Evolutionary conservation across 495 filamentous ascomycete species (phyloP).

Genomic region (Patellaria atrata): DNA sequence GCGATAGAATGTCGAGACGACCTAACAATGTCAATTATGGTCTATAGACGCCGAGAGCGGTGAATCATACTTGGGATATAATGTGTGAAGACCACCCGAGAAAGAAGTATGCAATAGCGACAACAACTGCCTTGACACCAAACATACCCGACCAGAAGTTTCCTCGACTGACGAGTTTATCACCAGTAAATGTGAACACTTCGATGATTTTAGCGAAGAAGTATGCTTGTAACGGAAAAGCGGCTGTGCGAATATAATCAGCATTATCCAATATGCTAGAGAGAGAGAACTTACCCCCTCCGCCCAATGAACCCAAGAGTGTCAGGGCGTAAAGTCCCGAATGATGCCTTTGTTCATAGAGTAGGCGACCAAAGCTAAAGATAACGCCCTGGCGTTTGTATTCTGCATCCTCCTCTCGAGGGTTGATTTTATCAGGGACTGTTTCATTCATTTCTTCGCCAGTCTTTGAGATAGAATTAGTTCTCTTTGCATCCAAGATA

Average conservation of each 20-base stretch:
- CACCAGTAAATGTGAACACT: slow-evolving; percentile 14
- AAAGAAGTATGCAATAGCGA: slow-evolving; percentile 15
- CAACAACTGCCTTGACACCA: slow-evolving; percentile 14
- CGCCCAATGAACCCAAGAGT: slow-evolving; percentile 12
- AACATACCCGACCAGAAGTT: slow-evolving; percentile 24
- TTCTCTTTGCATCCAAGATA: not conserved
- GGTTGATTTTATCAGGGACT: not conserved
- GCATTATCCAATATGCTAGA: not conserved
- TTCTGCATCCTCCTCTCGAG: slow-evolving; percentile 7
- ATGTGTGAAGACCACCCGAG: slow-evolving; percentile 14
- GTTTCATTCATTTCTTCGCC: not conserved
- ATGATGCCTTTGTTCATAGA: slow-evolving; percentile 17
- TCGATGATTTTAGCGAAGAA: slow-evolving; percentile 20
- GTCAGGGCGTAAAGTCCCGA: slow-evolving; percentile 17
- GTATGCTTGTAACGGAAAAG: slow-evolving; percentile 20
- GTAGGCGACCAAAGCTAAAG: slow-evolving; percentile 14
- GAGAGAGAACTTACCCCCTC: slow-evolving; percentile 9
- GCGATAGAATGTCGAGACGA: slow-evolving; percentile 15
- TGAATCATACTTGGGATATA: slow-evolving; percentile 10
- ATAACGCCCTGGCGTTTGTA: slow-evolving; percentile 12
- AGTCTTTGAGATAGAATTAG: not conserved
- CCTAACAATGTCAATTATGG: slow-evolving; percentile 1
- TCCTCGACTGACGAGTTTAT: slow-evolving; percentile 12
- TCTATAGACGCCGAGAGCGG: not conserved
- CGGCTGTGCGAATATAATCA: slow-evolving; percentile 7